Percentiles rank a stretch among this genome's conserved stretches.
Evolutionary conservation across 257 asterid species (phyloP).

Genomic region (Ballota nigra): DNA sequence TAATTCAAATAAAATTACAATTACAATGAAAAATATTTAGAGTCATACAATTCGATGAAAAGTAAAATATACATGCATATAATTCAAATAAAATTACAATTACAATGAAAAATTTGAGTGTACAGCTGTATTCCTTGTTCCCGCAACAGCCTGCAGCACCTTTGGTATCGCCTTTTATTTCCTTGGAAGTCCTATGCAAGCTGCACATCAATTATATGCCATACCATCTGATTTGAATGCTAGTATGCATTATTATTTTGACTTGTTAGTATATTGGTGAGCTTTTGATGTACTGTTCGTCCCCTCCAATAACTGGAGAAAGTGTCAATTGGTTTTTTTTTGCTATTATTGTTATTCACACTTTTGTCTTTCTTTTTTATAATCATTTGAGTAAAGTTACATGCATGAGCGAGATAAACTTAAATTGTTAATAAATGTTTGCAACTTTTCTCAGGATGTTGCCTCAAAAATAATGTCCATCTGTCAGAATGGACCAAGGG

Average conservation of each 20-base stretch:
- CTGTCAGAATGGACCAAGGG: constrained; percentile 49
- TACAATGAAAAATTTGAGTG: background rate
- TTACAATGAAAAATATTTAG: background rate
- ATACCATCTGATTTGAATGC: background rate
- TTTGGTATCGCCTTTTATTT: background rate
- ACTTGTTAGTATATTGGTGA: background rate
- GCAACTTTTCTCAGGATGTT: constrained; percentile 44
- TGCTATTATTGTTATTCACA: background rate
- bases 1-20: background rate
- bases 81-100: background rate
- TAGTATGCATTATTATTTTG: background rate
- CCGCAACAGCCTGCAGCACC: background rate
- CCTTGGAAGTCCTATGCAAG: background rate
- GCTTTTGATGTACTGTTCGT: background rate
- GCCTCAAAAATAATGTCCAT: constrained; percentile 54
- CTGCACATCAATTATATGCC: background rate
- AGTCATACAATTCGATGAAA: background rate
- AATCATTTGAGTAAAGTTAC: constrained; percentile 11
- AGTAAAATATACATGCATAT: background rate
- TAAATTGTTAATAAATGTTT: constrained; percentile 9
- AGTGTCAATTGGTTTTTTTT: background rate
- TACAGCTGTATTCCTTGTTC: background rate
- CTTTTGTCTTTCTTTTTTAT: background rate
- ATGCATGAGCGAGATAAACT: background rate
- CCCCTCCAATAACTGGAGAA: background rate